These are phyloP conservation scores for Hippophae rhamnoides DNA, from an alignment of 306 rosid species.

Conservation along the genomic window DNA sequence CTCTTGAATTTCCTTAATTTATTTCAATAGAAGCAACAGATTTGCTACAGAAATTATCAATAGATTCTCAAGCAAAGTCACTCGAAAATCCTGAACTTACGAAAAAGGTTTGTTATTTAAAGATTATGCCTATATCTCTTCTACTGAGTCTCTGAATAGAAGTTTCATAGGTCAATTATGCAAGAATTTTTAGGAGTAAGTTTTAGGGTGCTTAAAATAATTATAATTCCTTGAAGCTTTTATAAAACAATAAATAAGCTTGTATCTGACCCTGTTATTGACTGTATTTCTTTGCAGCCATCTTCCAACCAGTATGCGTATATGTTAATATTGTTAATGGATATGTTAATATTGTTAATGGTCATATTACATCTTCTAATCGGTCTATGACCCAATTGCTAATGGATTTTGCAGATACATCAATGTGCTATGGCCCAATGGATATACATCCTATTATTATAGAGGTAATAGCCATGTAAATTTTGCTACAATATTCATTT, in stretches of 20 bases:
- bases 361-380: slow-evolving; percentile 60
- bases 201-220: too few species aligned
- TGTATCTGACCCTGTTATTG: background rate
- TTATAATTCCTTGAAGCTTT: too few species aligned
- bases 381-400: slow-evolving; percentile 68
- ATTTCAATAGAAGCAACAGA: slow-evolving; percentile 62
- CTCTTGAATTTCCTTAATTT: slow-evolving; percentile 43
- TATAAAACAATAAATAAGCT: too few species aligned
- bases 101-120: slow-evolving; percentile 43
- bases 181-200: too few species aligned
- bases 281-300: slow-evolving; percentile 28
- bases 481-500: background rate
- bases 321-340: slow-evolving; percentile 36
- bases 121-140: background rate
- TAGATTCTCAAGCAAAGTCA: slow-evolving; percentile 70
- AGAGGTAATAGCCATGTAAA: slow-evolving; percentile 37
- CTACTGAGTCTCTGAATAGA: too few species aligned
- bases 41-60: slow-evolving; percentile 74
- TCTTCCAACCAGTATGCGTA: slow-evolving; percentile 62
- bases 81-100: slow-evolving; percentile 71
- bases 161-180: too few species aligned
- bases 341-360: slow-evolving; percentile 24
- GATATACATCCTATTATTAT: slow-evolving; percentile 64
- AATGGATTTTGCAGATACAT: slow-evolving; percentile 61
- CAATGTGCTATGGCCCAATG: slow-evolving; percentile 69